Evolutionary conservation across 2,329 filamentous ascomycete genomes (phyloP).

Genomic region (Aschersonia sp.): DNA sequence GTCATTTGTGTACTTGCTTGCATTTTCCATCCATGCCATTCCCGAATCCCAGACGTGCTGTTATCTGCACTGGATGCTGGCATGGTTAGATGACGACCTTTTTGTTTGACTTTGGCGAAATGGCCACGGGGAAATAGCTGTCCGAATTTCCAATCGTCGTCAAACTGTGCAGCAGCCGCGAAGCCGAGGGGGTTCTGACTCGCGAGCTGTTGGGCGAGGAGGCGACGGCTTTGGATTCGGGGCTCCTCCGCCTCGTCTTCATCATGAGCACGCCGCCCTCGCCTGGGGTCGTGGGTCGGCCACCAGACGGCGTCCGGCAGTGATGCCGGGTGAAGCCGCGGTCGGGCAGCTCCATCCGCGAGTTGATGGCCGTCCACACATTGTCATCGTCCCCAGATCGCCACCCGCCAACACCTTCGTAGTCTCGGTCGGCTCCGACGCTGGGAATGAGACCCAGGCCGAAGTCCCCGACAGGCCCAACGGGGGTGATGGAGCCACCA

Average conservation of each 20-base stretch:
- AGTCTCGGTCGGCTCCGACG: slow-evolving; percentile 38
- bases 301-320: slow-evolving; percentile 24
- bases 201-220: slow-evolving; percentile 31
- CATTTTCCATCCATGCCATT: too few relatives aligned
- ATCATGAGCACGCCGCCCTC: slow-evolving; percentile 29
- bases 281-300: slow-evolving; percentile 21
- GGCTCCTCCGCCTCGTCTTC: slow-evolving; percentile 22
- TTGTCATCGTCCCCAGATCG: slow-evolving; percentile 29
- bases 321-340: slow-evolving; percentile 24
- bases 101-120: slow-evolving; percentile 17
- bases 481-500: slow-evolving; percentile 16
- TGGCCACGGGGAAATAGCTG: slow-evolving; percentile 26
- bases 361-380: slow-evolving; percentile 37
- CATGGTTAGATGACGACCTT: slow-evolving; percentile 5
- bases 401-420: slow-evolving; percentile 46
- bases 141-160: slow-evolving; percentile 14
- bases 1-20: too few relatives aligned
- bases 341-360: slow-evolving; percentile 33
- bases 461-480: slow-evolving; percentile 19
- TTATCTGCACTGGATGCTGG: too few relatives aligned
- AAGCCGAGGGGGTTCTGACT: slow-evolving; percentile 30
- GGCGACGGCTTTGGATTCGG: slow-evolving; percentile 12
- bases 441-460: slow-evolving; percentile 28
- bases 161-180: slow-evolving; percentile 18
- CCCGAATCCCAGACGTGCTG: too few relatives aligned